Base-by-base conservation (phyloP, 805 yeast genomes). In the Wickerhamomyces kurtzmanii region DNA sequence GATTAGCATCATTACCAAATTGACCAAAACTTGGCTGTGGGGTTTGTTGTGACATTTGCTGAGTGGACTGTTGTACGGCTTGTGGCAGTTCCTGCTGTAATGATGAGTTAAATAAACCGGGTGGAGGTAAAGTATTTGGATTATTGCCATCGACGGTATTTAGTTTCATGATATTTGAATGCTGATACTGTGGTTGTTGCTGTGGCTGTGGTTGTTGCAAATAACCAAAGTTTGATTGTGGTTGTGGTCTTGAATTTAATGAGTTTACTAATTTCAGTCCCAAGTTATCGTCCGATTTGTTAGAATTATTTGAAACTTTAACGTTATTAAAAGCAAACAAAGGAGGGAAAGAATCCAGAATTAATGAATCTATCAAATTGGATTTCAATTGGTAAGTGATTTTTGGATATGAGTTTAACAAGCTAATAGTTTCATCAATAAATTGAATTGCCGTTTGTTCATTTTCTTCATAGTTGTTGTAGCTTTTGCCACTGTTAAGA, bases 121-220 rank as follows among this genome's bases (percentile, higher is more conserved):
- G 89, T 22, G 87, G 87, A 5, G 85, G 82, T 17, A 81, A 79
- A 4, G 83, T 68, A 12, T 71, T 57, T 6, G 70, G 47, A 32
- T 46, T 53, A 6, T 43, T 26, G 30, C 62, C 54, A 22, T 58
- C 65, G 22, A 22, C 34, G 30, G 34, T 37, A 19, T 31, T 36
- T 28, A 25, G 32, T 32, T 33, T 43, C 38, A 32, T 32, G 24
- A 26, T 10, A 24, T 22, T 22, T 23, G 28, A 29, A 15, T 54
- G 64, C 31, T 47, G 60, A 27, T 51, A 57, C 17, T 35, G 51
- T 31, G 41, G 57, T 33, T 45, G 58, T 42, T 42, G 41, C 31
- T 44, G 57, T 31, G 49, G 57, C 30, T 50, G 46, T 27, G 43
- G 51, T 17, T 34, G 36, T 19, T 33, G 40, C 20, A 23, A 12